Conservation (phyloP, 768 basidiomycete genomes). For the Mycena vitilis region DNA sequence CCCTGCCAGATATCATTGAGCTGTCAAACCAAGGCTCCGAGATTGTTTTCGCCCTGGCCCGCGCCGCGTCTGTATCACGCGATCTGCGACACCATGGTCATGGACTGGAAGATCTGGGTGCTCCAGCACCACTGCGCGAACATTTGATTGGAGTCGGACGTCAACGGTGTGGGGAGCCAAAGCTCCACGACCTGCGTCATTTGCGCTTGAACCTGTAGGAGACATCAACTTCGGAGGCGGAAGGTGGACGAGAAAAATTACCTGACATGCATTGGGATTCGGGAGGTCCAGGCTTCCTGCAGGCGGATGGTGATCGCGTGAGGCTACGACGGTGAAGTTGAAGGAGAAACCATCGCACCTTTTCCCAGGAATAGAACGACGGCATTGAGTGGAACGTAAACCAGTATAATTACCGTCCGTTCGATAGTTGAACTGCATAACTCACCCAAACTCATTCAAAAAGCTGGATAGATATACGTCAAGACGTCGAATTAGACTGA, state of each 20-base stretch:
- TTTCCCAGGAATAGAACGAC: constrained; percentile 71
- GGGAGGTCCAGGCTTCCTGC: constrained; percentile 64
- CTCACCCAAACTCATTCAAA: constrained; percentile 69
- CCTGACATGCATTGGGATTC: constrained; percentile 58
- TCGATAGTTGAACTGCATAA: not conserved
- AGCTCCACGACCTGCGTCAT: constrained; percentile 62
- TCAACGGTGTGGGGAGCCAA: constrained; percentile 67
- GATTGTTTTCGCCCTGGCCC: constrained; percentile 66
- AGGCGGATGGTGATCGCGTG: constrained; percentile 68
- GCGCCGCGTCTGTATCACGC: constrained; percentile 72
- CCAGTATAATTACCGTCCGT: not conserved
- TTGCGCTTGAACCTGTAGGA: constrained; percentile 60
- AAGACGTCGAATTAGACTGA: not conserved
- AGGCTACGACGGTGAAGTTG: constrained; percentile 67
- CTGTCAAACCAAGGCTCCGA: constrained; percentile 70
- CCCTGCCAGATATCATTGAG: constrained; percentile 73
- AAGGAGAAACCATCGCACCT: constrained; percentile 67
- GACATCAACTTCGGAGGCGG: too few relatives aligned
- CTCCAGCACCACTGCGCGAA: constrained; percentile 75
- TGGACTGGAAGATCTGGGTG: constrained; percentile 69
- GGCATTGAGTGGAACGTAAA: constrained; percentile 72
- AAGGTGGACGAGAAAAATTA: too few relatives aligned
- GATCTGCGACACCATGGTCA: constrained; percentile 70
- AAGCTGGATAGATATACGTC: constrained; percentile 49
- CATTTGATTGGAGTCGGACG: constrained; percentile 62